Evolutionary conservation across 2,329 filamentous ascomycete genomes (phyloP), one percentile per base, ranked within the genome.

Genomic region (Fusarium udum): DNA sequence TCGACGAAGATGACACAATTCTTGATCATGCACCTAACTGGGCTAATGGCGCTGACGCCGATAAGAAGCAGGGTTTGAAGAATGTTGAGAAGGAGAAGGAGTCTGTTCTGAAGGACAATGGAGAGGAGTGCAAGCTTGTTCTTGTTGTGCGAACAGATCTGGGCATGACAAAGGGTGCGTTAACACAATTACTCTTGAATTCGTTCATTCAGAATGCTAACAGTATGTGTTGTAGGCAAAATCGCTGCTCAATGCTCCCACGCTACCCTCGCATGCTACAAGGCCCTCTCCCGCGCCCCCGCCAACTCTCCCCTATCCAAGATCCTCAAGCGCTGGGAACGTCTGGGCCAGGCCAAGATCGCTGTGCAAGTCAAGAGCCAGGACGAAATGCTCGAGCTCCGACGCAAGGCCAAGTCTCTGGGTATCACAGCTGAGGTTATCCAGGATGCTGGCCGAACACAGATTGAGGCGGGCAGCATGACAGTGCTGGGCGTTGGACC

Each of bases 201-300:
- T 6, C n/a, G 2, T 20, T 3, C 6, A 15, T 16, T 0, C 11
- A n/a, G 26, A 24, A 20, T 51, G 42, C 67, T 70, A 56, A 70
- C 16, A 9, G 6, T 26, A 20, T n/a, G 18, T 5, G 2, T 22
- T 6, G 20, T 73, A 97, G 95, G 95, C 78, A 99, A 99, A 87
- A 98, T 98, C 78, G 96, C 94, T 64, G 96, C 96, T 13, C 96
- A 98, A 84, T 95, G 93, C 84, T 93, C 92, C 56, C 96, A 98
- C 83, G 96, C 96, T n/a, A 97, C 95, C 7, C 91, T 99, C 64
- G 95, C 95, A 62, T 98, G 95, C 89, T 99, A 97, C 90, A 98
- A 98, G 85, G 86, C 91, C 67, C 90, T 97, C 73, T 84, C 90
- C 64, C 83, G 85, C 61, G 85, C 89, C n/a, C 84, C 87, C 59